phyloP scores from a whole-genome alignment of 2,329 filamentous ascomycete species.

The Trichophyton mentagrophytes region DNA sequence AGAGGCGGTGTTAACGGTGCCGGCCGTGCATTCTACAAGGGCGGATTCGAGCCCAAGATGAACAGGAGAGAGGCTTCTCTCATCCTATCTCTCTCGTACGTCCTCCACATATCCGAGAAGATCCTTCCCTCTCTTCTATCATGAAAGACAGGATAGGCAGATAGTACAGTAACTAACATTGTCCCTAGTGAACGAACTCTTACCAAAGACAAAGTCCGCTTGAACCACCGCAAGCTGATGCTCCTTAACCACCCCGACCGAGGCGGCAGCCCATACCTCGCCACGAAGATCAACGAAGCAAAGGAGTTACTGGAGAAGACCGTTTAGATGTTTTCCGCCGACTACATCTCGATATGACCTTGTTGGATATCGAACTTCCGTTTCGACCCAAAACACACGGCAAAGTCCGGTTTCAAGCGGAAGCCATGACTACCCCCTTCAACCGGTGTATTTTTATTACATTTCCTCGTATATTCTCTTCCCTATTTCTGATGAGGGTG shows the following conservation, averaged over 20 bases:
- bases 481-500: neutral
- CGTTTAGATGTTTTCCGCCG: neutral
- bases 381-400: neutral
- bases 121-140: neutral
- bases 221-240: slow-evolving; percentile 92
- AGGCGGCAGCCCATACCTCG: slow-evolving; percentile 88
- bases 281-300: slow-evolving; percentile 96
- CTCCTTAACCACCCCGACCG: slow-evolving; percentile 95
- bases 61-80: slow-evolving; percentile 79
- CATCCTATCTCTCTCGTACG: slow-evolving; percentile 80
- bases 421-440: neutral
- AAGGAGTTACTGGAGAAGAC: slow-evolving; percentile 87
- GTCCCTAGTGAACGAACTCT: slow-evolving; percentile 61
- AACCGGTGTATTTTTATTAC: neutral
- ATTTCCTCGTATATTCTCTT: neutral
- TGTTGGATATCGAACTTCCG: neutral
- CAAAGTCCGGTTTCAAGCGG: neutral
- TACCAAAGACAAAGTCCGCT: slow-evolving; percentile 87
- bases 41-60: slow-evolving; percentile 95
- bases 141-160: neutral
- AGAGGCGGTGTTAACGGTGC: slow-evolving; percentile 56
- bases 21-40: slow-evolving; percentile 92
- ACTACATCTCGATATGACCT: neutral
- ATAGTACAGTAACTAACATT: neutral
- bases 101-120: slow-evolving; percentile 10